phyloP scores from a whole-genome alignment of 768 basidiomycete genomes.

The Naganishia vishniacii region DNA sequence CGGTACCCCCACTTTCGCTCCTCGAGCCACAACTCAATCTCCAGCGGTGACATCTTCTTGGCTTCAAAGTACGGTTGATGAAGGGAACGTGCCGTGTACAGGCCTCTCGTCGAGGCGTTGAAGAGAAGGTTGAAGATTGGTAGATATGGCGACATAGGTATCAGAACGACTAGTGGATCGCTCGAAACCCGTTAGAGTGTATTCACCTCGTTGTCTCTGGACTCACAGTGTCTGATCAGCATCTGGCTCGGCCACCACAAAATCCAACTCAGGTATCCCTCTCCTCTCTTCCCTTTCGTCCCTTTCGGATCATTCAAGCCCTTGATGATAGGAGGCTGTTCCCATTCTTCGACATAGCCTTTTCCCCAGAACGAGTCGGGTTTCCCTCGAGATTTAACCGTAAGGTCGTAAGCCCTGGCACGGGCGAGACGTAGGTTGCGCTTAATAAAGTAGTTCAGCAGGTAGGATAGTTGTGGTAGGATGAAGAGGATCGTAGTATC shows the following conservation, averaged over 20 bases:
- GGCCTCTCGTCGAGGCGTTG: slow-evolving; percentile 47
- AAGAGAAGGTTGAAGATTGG: slow-evolving; percentile 48
- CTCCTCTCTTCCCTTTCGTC: slow-evolving; percentile 31
- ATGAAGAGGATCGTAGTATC: slow-evolving; percentile 56
- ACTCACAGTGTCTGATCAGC: slow-evolving; percentile 44
- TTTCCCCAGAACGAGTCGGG: slow-evolving; percentile 69
- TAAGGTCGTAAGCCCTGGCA: slow-evolving; percentile 59
- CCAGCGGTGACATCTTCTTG: slow-evolving; percentile 70
- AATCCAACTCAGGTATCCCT: slow-evolving; percentile 35
- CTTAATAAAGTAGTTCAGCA: slow-evolving; percentile 75
- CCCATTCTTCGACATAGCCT: slow-evolving; percentile 49
- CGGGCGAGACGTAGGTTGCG: slow-evolving; percentile 73
- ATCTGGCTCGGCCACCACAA: slow-evolving; percentile 47
- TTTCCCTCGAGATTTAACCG: slow-evolving; percentile 75
- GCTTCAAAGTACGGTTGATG: slow-evolving; percentile 67
- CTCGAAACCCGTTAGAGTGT: too few relatives aligned
- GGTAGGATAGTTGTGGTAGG: slow-evolving; percentile 65
- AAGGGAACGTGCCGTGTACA: slow-evolving; percentile 48
- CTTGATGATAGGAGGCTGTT: slow-evolving; percentile 37
- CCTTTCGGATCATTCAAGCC: slow-evolving; percentile 32
- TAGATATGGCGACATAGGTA: slow-evolving; percentile 46
- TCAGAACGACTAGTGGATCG: slow-evolving; percentile 41
- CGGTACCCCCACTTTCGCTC: slow-evolving; percentile 87
- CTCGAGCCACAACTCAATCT: slow-evolving; percentile 71
- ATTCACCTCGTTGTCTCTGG: too few relatives aligned